A percentile compares a stretch with the other conserved stretches of the same genome.
phyloP scores from a whole-genome alignment of 2,329 filamentous ascomycete genomes.

The Colletotrichum plurivorum region DNA sequence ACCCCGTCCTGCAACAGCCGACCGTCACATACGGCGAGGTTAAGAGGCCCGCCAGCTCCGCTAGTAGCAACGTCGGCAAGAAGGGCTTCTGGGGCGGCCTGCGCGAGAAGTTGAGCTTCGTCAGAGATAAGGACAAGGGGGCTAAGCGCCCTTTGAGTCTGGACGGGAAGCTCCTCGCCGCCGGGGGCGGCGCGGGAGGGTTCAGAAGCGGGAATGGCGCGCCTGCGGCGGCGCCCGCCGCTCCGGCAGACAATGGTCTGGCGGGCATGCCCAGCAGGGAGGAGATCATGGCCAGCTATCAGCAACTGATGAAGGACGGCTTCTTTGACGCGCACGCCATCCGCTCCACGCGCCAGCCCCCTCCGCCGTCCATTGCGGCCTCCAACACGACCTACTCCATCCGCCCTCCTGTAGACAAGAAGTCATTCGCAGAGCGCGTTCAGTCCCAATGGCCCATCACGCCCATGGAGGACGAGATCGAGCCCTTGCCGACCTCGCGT shows the following conservation, averaged over 20 bases:
- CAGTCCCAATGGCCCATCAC: constrained; percentile 43
- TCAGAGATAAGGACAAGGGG: constrained; percentile 40
- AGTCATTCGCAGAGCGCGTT: constrained; percentile 37
- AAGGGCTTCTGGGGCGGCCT: constrained; percentile 51
- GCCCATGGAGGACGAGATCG: constrained; percentile 33
- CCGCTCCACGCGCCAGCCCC: constrained; percentile 66
- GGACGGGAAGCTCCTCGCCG: constrained; percentile 39
- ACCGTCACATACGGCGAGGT: constrained; percentile 34
- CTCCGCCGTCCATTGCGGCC: constrained; percentile 41
- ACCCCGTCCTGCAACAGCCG: constrained; percentile 28
- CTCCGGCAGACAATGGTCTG: constrained; percentile 22
- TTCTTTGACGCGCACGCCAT: constrained; percentile 73
- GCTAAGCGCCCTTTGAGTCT: constrained; percentile 42
- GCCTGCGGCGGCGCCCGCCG: constrained; percentile 6
- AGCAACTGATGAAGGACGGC: constrained; percentile 68
- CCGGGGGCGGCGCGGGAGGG: constrained; percentile 28
- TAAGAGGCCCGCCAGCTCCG: constrained; percentile 40
- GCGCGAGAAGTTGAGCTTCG: constrained; percentile 45
- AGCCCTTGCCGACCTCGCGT: constrained; percentile 46
- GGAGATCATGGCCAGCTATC: constrained; percentile 70
- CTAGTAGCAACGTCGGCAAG: constrained; percentile 35
- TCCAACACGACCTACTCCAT: constrained; percentile 33
- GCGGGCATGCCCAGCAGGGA: constrained; percentile 57
- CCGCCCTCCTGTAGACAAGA: constrained; percentile 35
- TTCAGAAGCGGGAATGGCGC: constrained; percentile 7